Conservation (phyloP, 2,329 filamentous ascomycete species). For the Helicocarpus griseus region DNA sequence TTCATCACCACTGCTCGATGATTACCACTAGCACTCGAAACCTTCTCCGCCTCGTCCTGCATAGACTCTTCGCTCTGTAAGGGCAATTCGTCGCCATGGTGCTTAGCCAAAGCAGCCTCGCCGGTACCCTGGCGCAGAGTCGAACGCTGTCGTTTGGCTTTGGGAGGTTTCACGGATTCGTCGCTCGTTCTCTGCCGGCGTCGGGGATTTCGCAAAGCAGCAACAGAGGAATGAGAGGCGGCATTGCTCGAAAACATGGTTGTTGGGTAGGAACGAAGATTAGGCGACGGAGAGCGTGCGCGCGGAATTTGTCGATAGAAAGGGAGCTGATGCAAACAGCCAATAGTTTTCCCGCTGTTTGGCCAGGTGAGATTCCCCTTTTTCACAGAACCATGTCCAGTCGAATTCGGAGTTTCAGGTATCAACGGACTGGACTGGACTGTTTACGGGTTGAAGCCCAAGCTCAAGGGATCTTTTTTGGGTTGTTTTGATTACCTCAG, state of each 20-base stretch:
- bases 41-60: background rate
- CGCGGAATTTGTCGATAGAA: no score
- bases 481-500: background rate
- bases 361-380: background rate
- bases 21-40: background rate
- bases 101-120: slow-evolving; percentile 14
- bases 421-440: background rate
- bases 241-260: slow-evolving; percentile 33
- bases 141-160: slow-evolving; percentile 39
- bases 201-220: slow-evolving; percentile 23
- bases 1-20: slow-evolving; percentile 6
- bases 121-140: slow-evolving; percentile 28
- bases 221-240: slow-evolving; percentile 8
- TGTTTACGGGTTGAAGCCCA: background rate
- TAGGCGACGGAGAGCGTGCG: no score
- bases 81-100: background rate
- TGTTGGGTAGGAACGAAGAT: background rate
- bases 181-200: slow-evolving; percentile 34
- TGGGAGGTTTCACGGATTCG: slow-evolving; percentile 36
- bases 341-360: background rate
- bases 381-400: background rate
- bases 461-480: background rate
- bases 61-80: background rate
- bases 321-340: background rate
- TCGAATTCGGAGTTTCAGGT: background rate